A percentile compares a stretch with the other conserved stretches of the same genome.
Evolutionary conservation across 805 yeast genomes (phyloP).

Genomic region (Suhomyces pyralidae): DNA sequence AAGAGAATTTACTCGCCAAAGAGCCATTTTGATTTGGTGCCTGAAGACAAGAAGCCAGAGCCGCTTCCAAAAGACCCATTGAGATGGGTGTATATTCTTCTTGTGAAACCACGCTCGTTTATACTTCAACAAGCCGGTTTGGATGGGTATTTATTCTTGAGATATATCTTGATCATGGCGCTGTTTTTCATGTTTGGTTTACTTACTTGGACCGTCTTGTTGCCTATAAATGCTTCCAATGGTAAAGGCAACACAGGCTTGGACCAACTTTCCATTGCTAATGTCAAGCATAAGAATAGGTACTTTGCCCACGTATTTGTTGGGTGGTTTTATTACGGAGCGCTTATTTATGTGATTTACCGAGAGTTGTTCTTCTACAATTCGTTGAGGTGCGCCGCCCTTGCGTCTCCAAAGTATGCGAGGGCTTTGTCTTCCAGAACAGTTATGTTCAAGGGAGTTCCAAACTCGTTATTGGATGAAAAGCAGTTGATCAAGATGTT

Average conservation of each 20-base stretch:
- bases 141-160: slow-evolving; percentile 89
- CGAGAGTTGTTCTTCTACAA: slow-evolving; percentile 79
- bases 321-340: slow-evolving; percentile 76
- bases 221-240: slow-evolving; percentile 79
- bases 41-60: slow-evolving; percentile 63
- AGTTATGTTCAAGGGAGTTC: slow-evolving; percentile 80
- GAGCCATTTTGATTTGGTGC: slow-evolving; percentile 56
- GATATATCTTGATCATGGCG: slow-evolving; percentile 65
- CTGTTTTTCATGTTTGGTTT: slow-evolving; percentile 44
- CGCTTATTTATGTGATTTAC: slow-evolving; percentile 67
- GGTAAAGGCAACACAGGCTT: slow-evolving; percentile 65
- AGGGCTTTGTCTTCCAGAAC: slow-evolving; percentile 72
- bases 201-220: slow-evolving; percentile 60
- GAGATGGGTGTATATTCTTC: slow-evolving; percentile 65
- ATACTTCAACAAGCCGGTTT: slow-evolving; percentile 83
- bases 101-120: slow-evolving; percentile 67
- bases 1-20: slow-evolving; percentile 84
- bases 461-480: slow-evolving; percentile 69
- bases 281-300: slow-evolving; percentile 56
- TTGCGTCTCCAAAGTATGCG: slow-evolving; percentile 80
- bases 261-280: slow-evolving; percentile 74
- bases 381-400: slow-evolving; percentile 70
- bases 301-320: slow-evolving; percentile 85
- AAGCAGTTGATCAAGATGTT: slow-evolving; percentile 70
- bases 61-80: slow-evolving; percentile 68